Percentiles rank a stretch among this genome's conserved stretches.
These are phyloP conservation scores for Saturnispora mendoncae DNA, from an alignment of 805 yeast genomes.

Conservation along the genomic window DNA sequence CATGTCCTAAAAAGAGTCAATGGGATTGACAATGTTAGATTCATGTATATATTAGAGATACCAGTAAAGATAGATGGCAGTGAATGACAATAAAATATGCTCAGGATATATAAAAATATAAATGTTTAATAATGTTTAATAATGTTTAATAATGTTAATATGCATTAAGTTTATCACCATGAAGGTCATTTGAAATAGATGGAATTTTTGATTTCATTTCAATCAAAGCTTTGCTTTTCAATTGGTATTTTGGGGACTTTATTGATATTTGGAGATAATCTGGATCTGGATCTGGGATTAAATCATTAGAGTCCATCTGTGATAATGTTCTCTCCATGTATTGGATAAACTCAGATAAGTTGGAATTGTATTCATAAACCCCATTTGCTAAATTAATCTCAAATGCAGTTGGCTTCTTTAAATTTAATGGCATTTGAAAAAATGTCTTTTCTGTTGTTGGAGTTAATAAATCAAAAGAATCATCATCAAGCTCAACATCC, in stretches of 20 bases:
- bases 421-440: not conserved
- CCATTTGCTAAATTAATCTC: conserved; percentile 11
- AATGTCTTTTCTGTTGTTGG: not conserved
- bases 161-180: conserved; percentile 10
- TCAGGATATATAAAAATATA: not conserved
- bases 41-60: conserved; percentile 3
- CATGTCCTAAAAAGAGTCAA: conserved; percentile 8
- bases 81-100: too few species aligned
- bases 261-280: not conserved
- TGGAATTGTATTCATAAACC: conserved; percentile 9
- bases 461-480: not conserved
- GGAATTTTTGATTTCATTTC: conserved; percentile 8
- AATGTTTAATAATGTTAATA: not conserved
- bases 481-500: not conserved
- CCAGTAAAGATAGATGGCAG: too few species aligned
- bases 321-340: not conserved
- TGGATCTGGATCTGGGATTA: not conserved
- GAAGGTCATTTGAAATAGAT: conserved; percentile 7
- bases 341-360: not conserved
- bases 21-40: conserved; percentile 5
- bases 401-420: not conserved
- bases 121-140: not conserved
- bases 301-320: not conserved
- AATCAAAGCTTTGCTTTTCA: not conserved
- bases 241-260: not conserved